Evolutionary conservation across 768 basidiomycete genomes (phyloP).

Genomic region (Cubamyces lactineus): DNA sequence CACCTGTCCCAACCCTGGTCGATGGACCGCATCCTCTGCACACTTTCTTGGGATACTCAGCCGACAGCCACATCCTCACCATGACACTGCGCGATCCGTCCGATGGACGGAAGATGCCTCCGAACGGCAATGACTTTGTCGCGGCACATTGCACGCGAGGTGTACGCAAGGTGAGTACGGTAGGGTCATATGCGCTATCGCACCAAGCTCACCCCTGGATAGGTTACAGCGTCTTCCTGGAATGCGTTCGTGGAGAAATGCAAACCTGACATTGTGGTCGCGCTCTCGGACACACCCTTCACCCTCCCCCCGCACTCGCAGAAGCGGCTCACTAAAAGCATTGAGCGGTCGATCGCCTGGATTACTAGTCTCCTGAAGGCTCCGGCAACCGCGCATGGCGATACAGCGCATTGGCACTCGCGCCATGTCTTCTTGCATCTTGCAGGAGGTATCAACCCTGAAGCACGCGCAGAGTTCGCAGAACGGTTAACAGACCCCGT

Average conservation of each 20-base stretch:
- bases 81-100: constrained; percentile 68
- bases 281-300: constrained; percentile 71
- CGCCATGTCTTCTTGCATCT: constrained; percentile 68
- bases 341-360: constrained; percentile 73
- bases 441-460: constrained; percentile 56
- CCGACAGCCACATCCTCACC: constrained; percentile 52
- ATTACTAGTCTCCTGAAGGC: constrained; percentile 54
- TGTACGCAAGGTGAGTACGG: constrained; percentile 58
- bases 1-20: constrained; percentile 68
- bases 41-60: constrained; percentile 60
- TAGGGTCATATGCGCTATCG: neutral
- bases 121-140: constrained; percentile 64
- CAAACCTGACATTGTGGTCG: constrained; percentile 71
- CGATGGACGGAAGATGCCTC: constrained; percentile 68
- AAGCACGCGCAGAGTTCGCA: constrained; percentile 69
- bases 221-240: constrained; percentile 66
- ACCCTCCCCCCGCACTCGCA: constrained; percentile 72
- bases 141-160: constrained; percentile 66
- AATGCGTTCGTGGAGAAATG: constrained; percentile 51
- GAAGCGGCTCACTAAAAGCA: constrained; percentile 74
- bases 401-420: constrained; percentile 30
- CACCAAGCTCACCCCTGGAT: neutral
- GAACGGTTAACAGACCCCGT: constrained; percentile 58
- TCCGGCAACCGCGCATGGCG: constrained; percentile 3
- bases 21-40: constrained; percentile 60